Base-by-base conservation (phyloP, 2,329 filamentous ascomycete genomes). In the Myriangium duriaei region DNA sequence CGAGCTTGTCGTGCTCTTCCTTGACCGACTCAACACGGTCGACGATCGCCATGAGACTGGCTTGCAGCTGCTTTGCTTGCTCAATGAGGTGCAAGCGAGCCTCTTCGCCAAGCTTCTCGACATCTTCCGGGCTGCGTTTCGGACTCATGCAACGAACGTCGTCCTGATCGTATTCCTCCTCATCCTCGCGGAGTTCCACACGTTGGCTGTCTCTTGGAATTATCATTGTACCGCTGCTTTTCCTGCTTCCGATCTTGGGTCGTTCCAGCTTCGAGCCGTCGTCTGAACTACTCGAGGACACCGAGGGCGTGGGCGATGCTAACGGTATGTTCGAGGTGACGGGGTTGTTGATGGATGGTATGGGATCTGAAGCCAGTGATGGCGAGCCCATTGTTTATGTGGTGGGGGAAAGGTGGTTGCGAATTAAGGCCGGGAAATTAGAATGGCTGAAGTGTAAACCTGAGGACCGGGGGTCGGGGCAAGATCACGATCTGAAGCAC, bases 81-180 rank as follows among this genome's bases (percentile, higher is more conserved):
- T 74, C 71, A 53, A 76, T 71, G 45, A 79, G 55, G 16, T 70
- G 68, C 48, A 71, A 63, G 42, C 87, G 69, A 26, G 87, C 85
- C 53, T 88, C 83, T 51, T 82, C 78, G 49, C 86, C 81, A 58
- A 96, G 72, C 54, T 78, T 79, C 59, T 94, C 83, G 38, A 95
- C 74, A 55, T 96, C 88, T 53, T 91, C 85, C 51, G 80, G 92
- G 47, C 85, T 94, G 51, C 88, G 69, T 49, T 88, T 71, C 2
- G 88, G 88, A 57, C 87, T 95, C 88, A 98, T 96, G 44, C 85
- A 82, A 52, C 88, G 70, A 44, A 91, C 87, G 58, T 95, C 87
- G 56, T 85, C 81, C 15, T 86, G 81, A 16, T 86, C 84, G 49
- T 86, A 82, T 45, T 83, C 72, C 45, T 81, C 73, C 28, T 76